Evolutionary conservation across 169 alveolate species (phyloP), one percentile per base, ranked within the genome.

Genomic region (Eimeria zaria): DNA sequence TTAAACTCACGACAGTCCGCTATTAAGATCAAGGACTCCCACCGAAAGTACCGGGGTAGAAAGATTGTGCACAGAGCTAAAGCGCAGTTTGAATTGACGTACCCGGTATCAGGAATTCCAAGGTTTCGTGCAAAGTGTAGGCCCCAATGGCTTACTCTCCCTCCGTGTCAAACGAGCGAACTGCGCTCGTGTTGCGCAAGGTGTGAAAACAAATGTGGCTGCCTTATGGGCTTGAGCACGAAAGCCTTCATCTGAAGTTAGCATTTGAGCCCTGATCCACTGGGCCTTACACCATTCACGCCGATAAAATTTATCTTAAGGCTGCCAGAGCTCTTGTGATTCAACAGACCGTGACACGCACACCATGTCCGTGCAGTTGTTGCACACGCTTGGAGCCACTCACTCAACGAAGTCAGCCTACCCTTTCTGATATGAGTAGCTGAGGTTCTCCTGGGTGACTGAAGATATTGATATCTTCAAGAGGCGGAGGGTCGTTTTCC

Each of bases 401-500:
- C 55, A 27, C 74, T 27, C 41, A 9, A 36, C 51, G 33, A 69
- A 73, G 20, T 73, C 53, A 73, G 83, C 83, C 8, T 73, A 67
- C 20, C 7, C 33, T 8, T 36, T 73, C 55, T 73, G 83, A 39
- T n/a, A 39, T 73, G 53, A 73, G 53, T 14, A 39, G 16, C 53
- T 36, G 55, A 73, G 51, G 53, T 22, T 73, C 55, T 73, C 33
- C 83, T 30, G 39, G 6, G 4, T 36, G 83, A 53, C 51, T 73
- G 16, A 39, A 73, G 53, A 39, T 73, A 22, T 39, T 46, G 39
- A 83, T 83, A 2, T 83, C 91, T 33, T 83, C 91, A 24, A 83
- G 91, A 9, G 91, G 91, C 8, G 91, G 91, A n/a, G 91, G 91
- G 7, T 87, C 81, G 67, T 44, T 44, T 11, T 87, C 93, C 33